Percentiles rank a stretch among this genome's conserved stretches.
Evolutionary conservation across 2,329 filamentous ascomycete genomes (phyloP).

Genomic region (Venturia nashicola): DNA sequence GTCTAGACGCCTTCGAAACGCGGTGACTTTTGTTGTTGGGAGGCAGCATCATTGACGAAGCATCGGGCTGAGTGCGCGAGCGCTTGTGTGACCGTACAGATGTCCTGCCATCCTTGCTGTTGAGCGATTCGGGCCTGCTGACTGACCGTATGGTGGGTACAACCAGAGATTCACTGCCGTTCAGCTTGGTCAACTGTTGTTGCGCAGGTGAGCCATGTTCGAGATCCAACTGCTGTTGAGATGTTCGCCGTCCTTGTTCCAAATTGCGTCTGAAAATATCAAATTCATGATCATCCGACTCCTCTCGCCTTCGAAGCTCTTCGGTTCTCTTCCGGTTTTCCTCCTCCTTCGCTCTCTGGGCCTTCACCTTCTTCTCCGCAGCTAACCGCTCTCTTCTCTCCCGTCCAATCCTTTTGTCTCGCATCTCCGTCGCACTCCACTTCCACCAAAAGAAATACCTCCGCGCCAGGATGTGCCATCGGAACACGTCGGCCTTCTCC

Average conservation of each 20-base stretch:
- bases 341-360: constrained; percentile 1
- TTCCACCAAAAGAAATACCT: constrained; percentile 2
- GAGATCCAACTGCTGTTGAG: not conserved
- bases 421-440: not conserved
- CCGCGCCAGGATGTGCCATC: not conserved
- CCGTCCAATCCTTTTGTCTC: not conserved
- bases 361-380: not conserved
- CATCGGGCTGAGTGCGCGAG: constrained; percentile 4
- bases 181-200: not conserved
- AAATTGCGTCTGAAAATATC: not conserved
- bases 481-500: not conserved
- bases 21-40: not conserved
- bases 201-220: not conserved
- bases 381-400: not conserved
- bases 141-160: not conserved
- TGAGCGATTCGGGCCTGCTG: not conserved
- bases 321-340: not conserved
- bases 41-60: not conserved
- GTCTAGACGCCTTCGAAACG: not conserved
- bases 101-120: not conserved
- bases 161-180: not conserved
- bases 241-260: not conserved
- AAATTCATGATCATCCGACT: not conserved
- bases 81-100: not conserved
- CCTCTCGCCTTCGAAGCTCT: not conserved